Percentiles rank a stretch among this genome's conserved stretches.
Evolutionary conservation across 1,139 yeast species (phyloP).

Genomic region (Zygosaccharomyces sapae): DNA sequence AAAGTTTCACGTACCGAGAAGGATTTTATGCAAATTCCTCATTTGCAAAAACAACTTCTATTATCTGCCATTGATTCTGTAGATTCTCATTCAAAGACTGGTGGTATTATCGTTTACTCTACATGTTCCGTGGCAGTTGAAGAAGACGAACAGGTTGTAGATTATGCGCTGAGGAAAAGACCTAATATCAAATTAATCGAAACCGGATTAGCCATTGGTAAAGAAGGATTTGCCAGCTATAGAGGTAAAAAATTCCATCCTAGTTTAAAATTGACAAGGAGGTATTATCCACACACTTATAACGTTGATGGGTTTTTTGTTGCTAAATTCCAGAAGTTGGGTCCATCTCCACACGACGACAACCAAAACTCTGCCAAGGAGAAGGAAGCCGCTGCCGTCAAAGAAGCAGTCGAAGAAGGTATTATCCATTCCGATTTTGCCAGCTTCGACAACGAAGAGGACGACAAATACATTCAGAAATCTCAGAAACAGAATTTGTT

Average conservation of each 20-base stretch:
- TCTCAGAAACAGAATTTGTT: slow-evolving; percentile 68
- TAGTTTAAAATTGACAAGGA: slow-evolving; percentile 72
- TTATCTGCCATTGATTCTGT: slow-evolving; percentile 96
- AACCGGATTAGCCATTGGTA: slow-evolving; percentile 90
- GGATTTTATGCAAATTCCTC: slow-evolving; percentile 95
- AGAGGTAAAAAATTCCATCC: slow-evolving; percentile 90
- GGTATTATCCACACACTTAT: slow-evolving; percentile 97
- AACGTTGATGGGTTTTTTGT: slow-evolving; percentile 98
- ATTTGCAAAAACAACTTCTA: slow-evolving; percentile 87
- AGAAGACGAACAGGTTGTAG: slow-evolving; percentile 98
- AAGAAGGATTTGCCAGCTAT: slow-evolving; percentile 89
- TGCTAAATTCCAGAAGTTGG: slow-evolving; percentile 91
- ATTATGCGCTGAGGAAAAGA: slow-evolving; percentile 91
- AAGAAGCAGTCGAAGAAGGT: slow-evolving; percentile 70
- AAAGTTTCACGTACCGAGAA: slow-evolving; percentile 91
- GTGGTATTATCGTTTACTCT: slow-evolving; percentile 93
- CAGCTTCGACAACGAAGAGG: slow-evolving; percentile 71
- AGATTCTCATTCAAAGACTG: slow-evolving; percentile 84
- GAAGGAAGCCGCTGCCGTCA: slow-evolving; percentile 74
- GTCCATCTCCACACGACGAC: slow-evolving; percentile 76
- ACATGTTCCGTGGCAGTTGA: slow-evolving; percentile 98
- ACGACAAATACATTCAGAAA: slow-evolving; percentile 67
- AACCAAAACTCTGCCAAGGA: slow-evolving; percentile 88
- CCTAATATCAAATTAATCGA: slow-evolving; percentile 95
- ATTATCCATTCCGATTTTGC: slow-evolving; percentile 85